Evolutionary conservation across 805 yeast genomes (phyloP).

Genomic region (Cyberlindnera samutprakarnensis): DNA sequence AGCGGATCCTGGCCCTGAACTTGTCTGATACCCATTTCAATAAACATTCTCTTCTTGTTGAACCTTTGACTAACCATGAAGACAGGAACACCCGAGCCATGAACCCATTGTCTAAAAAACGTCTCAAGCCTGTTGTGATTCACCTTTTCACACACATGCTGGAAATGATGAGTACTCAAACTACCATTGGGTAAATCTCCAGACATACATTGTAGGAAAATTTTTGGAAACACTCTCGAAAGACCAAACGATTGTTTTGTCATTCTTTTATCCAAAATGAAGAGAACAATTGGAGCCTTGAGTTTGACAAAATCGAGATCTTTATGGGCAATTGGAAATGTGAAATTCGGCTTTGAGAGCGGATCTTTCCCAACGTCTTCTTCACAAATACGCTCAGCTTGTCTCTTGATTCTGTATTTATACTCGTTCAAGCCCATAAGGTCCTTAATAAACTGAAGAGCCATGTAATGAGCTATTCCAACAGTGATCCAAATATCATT

Average conservation of each 20-base stretch:
- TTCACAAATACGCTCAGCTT: constrained; percentile 59
- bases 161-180: constrained; percentile 77
- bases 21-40: constrained; percentile 92
- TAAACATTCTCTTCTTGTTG: constrained; percentile 87
- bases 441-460: constrained; percentile 55
- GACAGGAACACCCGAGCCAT: constrained; percentile 80
- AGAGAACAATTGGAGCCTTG: constrained; percentile 81
- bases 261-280: constrained; percentile 84
- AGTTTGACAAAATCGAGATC: constrained; percentile 65
- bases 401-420: constrained; percentile 58
- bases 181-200: constrained; percentile 80
- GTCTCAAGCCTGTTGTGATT: constrained; percentile 74
- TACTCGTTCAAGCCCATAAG: constrained; percentile 83
- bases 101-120: constrained; percentile 92
- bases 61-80: constrained; percentile 86
- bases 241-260: constrained; percentile 91
- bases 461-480: constrained; percentile 83
- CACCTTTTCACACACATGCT: constrained; percentile 90
- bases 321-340: constrained; percentile 53
- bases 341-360: constrained; percentile 59
- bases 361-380: constrained; percentile 78
- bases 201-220: constrained; percentile 91
- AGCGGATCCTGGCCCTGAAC: constrained; percentile 61
- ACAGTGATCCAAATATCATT: constrained; percentile 85
- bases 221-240: constrained; percentile 83